Percentiles rank a stretch among this genome's conserved stretches.
Evolutionary conservation across 352 stramenopile species (phyloP).

Genomic region (Pythium brassicae): DNA sequence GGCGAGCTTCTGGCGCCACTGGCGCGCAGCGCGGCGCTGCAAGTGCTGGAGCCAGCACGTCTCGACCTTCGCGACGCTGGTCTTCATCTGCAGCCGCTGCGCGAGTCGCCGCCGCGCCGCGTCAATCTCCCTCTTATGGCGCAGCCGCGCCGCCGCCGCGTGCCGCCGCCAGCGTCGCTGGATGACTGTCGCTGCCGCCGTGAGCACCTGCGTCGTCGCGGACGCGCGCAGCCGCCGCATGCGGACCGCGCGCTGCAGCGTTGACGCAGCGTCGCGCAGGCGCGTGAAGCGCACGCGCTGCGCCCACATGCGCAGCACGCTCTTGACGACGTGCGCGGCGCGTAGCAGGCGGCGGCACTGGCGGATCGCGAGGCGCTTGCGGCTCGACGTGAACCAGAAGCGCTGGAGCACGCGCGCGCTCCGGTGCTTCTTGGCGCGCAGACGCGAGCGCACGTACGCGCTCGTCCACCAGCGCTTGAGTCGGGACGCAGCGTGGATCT

Average conservation of each 20-base stretch:
- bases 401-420: slow-evolving; percentile 60
- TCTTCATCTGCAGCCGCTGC: slow-evolving; percentile 22
- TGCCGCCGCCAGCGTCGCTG: slow-evolving; percentile 34
- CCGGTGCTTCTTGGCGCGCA: slow-evolving; percentile 56
- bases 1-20: slow-evolving; percentile 26
- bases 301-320: slow-evolving; percentile 22
- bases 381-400: slow-evolving; percentile 80
- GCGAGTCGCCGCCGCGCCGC: slow-evolving; percentile 17
- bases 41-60: slow-evolving; percentile 31
- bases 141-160: slow-evolving; percentile 14
- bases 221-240: slow-evolving; percentile 15
- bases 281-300: slow-evolving; percentile 22
- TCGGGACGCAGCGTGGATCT: slow-evolving; percentile 87
- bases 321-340: slow-evolving; percentile 53
- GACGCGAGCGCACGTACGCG: slow-evolving; percentile 40
- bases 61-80: slow-evolving; percentile 34
- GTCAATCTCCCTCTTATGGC: slow-evolving; percentile 11
- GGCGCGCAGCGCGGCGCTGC: slow-evolving; percentile 25
- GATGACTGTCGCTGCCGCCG: slow-evolving; percentile 16
- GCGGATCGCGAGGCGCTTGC: slow-evolving; percentile 64
- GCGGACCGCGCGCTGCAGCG: slow-evolving; percentile 33
- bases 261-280: slow-evolving; percentile 25
- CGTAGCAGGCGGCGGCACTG: slow-evolving; percentile 60
- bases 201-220: slow-evolving; percentile 10
- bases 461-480: slow-evolving; percentile 86